These are phyloP conservation scores for Gonapodya prolifera DNA, from an alignment of 192 early-diverging fungal genomes.

Conservation along the genomic window DNA sequence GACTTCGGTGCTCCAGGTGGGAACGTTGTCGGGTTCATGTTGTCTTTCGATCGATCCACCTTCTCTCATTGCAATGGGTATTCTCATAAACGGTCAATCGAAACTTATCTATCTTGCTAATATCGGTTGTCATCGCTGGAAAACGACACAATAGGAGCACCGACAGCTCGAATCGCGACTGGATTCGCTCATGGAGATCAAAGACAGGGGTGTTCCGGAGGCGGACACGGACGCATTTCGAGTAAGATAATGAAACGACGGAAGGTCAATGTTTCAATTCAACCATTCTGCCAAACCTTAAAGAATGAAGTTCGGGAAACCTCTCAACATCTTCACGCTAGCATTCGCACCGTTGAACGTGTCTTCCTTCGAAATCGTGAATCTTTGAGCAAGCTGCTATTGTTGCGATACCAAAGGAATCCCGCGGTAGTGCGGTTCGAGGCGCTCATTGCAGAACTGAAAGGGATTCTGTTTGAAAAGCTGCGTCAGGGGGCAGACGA, in stretches of 20 bases:
- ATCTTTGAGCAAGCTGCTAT: constrained; percentile 26
- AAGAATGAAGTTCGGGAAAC: constrained; percentile 28
- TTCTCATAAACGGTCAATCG: too few relatives aligned
- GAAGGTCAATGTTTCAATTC: not conserved
- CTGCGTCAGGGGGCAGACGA: constrained; percentile 37
- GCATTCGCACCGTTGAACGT: constrained; percentile 23
- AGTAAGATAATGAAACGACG: constrained; percentile 9
- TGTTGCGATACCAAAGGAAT: constrained; percentile 25
- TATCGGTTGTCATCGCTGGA: too few relatives aligned
- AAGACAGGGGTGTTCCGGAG: constrained; percentile 6
- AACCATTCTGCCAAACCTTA: not conserved
- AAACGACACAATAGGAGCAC: constrained; percentile 25
- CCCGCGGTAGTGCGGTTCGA: constrained; percentile 25
- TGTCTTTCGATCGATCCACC: not conserved
- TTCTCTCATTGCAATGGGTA: too few relatives aligned
- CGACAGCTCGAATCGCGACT: constrained; percentile 26
- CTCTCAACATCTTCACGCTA: constrained; percentile 15
- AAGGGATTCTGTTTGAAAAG: constrained; percentile 34
- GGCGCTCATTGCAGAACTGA: constrained; percentile 31
- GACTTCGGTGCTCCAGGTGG: constrained; percentile 20
- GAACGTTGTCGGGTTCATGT: constrained; percentile 9
- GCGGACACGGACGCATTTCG: not conserved
- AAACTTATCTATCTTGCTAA: too few relatives aligned
- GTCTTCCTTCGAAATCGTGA: constrained; percentile 32
- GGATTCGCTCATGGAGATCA: constrained; percentile 17